A percentile compares a stretch with the other conserved stretches of the same genome.
Conservation (phyloP, 768 basidiomycete species). For the Mycena capillaripes region DNA sequence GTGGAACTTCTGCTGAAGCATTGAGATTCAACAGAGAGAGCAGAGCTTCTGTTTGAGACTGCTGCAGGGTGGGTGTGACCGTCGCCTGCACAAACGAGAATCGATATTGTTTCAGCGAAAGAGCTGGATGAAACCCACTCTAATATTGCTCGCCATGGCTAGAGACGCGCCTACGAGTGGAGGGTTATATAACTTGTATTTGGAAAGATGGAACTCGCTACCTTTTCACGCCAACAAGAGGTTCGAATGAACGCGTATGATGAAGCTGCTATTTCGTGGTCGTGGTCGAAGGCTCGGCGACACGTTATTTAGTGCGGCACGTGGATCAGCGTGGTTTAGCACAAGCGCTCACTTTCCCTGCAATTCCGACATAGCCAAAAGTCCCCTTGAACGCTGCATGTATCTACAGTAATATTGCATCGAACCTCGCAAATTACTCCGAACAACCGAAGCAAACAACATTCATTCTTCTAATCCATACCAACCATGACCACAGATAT, state of each 20-base stretch:
- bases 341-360: too few species aligned
- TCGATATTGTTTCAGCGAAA: not conserved
- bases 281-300: not conserved
- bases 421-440: too few species aligned
- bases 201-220: not conserved
- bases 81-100: slow-evolving; percentile 49
- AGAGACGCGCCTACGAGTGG: slow-evolving; percentile 6
- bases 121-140: slow-evolving; percentile 2
- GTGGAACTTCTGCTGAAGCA: slow-evolving; percentile 62
- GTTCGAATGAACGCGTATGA: too few species aligned
- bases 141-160: slow-evolving; percentile 35
- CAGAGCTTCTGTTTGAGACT: slow-evolving; percentile 89
- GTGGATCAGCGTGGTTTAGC: too few species aligned
- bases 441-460: too few species aligned
- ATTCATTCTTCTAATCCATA: not conserved
- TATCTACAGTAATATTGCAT: too few species aligned
- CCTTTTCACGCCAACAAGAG: not conserved
- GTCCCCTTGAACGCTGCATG: too few species aligned
- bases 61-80: slow-evolving; percentile 78
- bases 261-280: too few species aligned
- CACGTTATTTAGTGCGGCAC: slow-evolving; percentile 11
- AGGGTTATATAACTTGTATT: not conserved
- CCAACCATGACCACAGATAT: not conserved
- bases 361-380: too few species aligned
- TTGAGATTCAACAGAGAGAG: slow-evolving; percentile 91